Conservation (phyloP, 2,329 filamentous ascomycete species). For the Aspergillus novoparasiticus region DNA sequence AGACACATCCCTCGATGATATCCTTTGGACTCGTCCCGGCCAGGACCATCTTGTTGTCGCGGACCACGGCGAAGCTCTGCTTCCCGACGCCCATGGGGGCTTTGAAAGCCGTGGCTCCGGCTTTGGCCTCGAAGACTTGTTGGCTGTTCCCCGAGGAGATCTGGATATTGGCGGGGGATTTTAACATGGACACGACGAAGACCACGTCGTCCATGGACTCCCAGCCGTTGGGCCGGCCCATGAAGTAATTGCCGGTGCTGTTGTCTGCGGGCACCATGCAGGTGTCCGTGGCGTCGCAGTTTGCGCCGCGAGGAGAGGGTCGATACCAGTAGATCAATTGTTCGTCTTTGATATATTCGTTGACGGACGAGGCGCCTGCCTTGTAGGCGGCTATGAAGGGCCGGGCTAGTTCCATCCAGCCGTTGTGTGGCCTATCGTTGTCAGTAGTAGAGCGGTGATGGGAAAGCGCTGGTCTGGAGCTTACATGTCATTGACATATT, state of each 20-base stretch:
- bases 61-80: conserved; percentile 51
- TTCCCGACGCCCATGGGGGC: conserved; percentile 52
- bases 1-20: conserved; percentile 52
- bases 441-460: background rate
- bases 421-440: conserved; percentile 49
- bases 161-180: conserved; percentile 45
- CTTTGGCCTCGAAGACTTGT: conserved; percentile 49
- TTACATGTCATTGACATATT: conserved; percentile 51
- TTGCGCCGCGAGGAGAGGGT: conserved; percentile 47
- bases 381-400: conserved; percentile 59
- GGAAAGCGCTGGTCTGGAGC: background rate
- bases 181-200: conserved; percentile 47
- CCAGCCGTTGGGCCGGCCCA: conserved; percentile 54
- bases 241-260: conserved; percentile 54
- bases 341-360: conserved; percentile 49
- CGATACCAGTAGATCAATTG: conserved; percentile 61
- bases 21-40: conserved; percentile 53
- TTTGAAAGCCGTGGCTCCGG: conserved; percentile 48
- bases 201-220: conserved; percentile 54
- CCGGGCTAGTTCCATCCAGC: conserved; percentile 58
- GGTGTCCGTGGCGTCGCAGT: conserved; percentile 58
- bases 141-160: conserved; percentile 51
- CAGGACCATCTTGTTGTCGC: conserved; percentile 46
- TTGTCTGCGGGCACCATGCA: conserved; percentile 46
- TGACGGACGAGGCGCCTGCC: conserved; percentile 41